Percentiles rank a stretch among this genome's conserved stretches.
Evolutionary conservation across 768 basidiomycete species (phyloP).

Genomic region (Podaxis sp.): DNA sequence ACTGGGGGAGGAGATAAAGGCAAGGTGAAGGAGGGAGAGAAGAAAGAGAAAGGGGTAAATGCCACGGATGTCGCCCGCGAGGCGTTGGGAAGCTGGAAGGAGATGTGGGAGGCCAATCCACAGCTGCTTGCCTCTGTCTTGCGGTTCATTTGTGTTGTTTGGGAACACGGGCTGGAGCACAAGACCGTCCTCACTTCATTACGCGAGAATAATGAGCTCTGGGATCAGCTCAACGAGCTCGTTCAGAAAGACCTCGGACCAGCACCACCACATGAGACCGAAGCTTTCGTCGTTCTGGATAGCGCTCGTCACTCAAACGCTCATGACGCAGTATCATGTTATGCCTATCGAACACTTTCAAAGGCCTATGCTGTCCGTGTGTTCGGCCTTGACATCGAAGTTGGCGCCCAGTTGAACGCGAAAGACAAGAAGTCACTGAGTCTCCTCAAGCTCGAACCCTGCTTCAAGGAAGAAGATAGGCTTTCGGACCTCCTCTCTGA

Average conservation of each 20-base stretch:
- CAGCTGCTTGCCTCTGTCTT: conserved; percentile 72
- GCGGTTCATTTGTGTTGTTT: conserved; percentile 72
- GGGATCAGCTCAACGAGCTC: conserved; percentile 65
- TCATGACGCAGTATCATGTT: conserved; percentile 58
- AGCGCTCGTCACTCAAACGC: conserved; percentile 50
- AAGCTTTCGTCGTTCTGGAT: conserved; percentile 45
- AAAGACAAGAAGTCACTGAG: conserved; percentile 54
- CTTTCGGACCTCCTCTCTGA: conserved; percentile 66
- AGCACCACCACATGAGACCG: conserved; percentile 62
- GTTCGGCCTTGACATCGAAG: conserved; percentile 72
- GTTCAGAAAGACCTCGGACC: conserved; percentile 71
- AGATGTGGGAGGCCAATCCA: conserved; percentile 76
- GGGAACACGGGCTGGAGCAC: conserved; percentile 81
- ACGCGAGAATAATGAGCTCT: conserved; percentile 60
- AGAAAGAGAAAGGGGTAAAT: conserved; percentile 42
- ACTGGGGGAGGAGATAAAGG: conserved; percentile 27
- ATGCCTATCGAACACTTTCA: conserved; percentile 66
- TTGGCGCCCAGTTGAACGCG: conserved; percentile 55
- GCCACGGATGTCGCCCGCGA: conserved; percentile 69
- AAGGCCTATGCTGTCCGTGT: conserved; percentile 78
- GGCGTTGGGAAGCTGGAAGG: conserved; percentile 67
- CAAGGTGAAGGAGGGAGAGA: conserved; percentile 34
- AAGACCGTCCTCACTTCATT: conserved; percentile 53
- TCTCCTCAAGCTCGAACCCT: conserved; percentile 52
- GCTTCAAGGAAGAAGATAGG: conserved; percentile 61